A percentile compares a stretch with the other conserved stretches of the same genome.
phyloP scores from a whole-genome alignment of 495 filamentous ascomycete species.

The Talaromyces liani region DNA sequence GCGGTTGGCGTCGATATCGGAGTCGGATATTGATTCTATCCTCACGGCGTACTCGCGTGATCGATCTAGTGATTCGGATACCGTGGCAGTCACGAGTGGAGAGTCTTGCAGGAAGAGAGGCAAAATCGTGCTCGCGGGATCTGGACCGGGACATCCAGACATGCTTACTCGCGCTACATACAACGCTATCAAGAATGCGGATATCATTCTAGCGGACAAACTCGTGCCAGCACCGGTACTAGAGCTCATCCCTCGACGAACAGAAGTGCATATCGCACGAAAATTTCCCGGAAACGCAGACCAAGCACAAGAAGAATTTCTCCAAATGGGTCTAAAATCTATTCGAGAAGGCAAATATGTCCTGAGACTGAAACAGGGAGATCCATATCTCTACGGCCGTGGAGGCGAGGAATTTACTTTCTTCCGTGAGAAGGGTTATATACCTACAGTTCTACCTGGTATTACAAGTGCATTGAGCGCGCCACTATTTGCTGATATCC shows the following conservation, averaged over 20 bases:
- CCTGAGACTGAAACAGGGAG: conserved; percentile 87
- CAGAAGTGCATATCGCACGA: conserved; percentile 83
- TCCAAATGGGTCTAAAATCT: conserved; percentile 67
- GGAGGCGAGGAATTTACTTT: conserved; percentile 90
- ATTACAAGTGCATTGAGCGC: conserved; percentile 84
- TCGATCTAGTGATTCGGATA: conserved; percentile 9
- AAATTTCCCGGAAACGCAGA: conserved; percentile 98
- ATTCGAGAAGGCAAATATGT: conserved; percentile 69
- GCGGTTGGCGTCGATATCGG: conserved; percentile 68
- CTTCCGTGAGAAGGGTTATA: conserved; percentile 65
- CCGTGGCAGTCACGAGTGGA: conserved; percentile 12
- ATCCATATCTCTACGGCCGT: conserved; percentile 92
- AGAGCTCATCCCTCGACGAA: conserved; percentile 82
- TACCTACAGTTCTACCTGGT: conserved; percentile 72
- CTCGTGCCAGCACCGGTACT: conserved; percentile 84
- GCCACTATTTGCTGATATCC: conserved; percentile 81
- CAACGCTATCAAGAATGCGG: conserved; percentile 74
- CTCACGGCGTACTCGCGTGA: conserved; percentile 55
- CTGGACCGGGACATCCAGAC: conserved; percentile 89
- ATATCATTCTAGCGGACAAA: conserved; percentile 91
- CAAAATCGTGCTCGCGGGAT: conserved; percentile 80
- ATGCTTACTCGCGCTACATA: conserved; percentile 84
- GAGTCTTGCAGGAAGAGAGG: conserved; percentile 30
- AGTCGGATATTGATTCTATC: conserved; percentile 68
- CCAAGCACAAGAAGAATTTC: conserved; percentile 82